These are phyloP conservation scores for Gilbertella persicaria DNA, from an alignment of 371 early-diverging fungal genomes.

Conservation along the genomic window DNA sequence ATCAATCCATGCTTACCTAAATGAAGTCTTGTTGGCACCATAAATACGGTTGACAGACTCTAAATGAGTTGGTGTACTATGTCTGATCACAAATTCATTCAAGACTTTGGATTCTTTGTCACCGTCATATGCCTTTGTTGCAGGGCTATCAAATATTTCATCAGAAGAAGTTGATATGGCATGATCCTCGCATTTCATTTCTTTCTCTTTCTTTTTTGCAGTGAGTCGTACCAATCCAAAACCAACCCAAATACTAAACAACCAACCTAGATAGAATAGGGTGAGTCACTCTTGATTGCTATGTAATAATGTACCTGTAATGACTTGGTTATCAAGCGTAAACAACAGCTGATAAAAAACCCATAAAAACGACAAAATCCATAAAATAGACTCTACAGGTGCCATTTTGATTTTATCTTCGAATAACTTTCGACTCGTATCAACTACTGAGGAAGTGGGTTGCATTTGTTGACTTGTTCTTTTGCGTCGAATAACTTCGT, in stretches of 20 bases:
- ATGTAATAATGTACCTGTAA: constrained; percentile 11
- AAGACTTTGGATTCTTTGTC: constrained; percentile 1
- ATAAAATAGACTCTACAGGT: constrained; percentile 29
- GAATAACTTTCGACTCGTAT: constrained; percentile 1
- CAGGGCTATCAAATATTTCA: constrained; percentile 12
- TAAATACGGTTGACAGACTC: constrained; percentile 20
- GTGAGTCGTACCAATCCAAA: constrained; percentile 2
- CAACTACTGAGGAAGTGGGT: background rate
- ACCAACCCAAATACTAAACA: constrained; percentile 16
- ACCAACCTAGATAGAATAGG: constrained; percentile 10
- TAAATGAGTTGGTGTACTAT: no score
- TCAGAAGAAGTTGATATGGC: constrained; percentile 31
- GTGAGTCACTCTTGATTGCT: background rate
- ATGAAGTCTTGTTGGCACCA: constrained; percentile 24
- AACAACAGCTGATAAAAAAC: constrained; percentile 16
- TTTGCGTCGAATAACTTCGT: constrained; percentile 37
- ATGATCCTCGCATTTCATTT: background rate
- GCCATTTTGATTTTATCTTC: constrained; percentile 20
- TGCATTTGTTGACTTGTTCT: constrained; percentile 6
- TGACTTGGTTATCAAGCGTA: constrained; percentile 6
- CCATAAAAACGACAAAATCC: constrained; percentile 36
- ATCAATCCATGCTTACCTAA: constrained; percentile 11
- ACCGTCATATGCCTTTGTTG: constrained; percentile 10
- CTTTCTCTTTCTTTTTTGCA: background rate
- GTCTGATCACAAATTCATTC: no score